Conservation (phyloP, 2,329 filamentous ascomycete species). For the Aspergillus terreus region DNA sequence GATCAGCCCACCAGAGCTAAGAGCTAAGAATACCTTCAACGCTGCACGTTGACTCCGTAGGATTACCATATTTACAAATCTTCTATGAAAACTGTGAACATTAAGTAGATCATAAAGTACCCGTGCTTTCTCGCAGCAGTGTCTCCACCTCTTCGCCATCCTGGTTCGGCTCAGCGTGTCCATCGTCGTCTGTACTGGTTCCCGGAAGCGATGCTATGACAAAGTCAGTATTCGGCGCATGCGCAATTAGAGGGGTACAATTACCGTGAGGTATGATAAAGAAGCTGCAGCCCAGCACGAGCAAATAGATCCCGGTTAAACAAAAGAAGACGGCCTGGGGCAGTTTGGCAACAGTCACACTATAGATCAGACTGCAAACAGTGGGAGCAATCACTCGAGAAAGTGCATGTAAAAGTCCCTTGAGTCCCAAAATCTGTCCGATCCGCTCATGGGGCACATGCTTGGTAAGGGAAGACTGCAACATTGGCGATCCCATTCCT, state of each 20-base stretch:
- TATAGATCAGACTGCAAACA: constrained; percentile 83
- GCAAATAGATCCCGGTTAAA: constrained; percentile 62
- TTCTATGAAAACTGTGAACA: neutral
- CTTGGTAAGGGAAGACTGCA: constrained; percentile 83
- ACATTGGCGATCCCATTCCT: constrained; percentile 78
- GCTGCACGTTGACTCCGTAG: too few species aligned
- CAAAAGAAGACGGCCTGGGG: constrained; percentile 81
- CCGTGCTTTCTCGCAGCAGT: constrained; percentile 4
- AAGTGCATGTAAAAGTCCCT: constrained; percentile 79
- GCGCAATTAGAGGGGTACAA: constrained; percentile 31
- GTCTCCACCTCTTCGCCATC: constrained; percentile 17
- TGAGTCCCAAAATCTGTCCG: constrained; percentile 83
- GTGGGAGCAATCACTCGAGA: constrained; percentile 75
- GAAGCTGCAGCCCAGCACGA: constrained; percentile 64
- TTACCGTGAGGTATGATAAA: constrained; percentile 71
- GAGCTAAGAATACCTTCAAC: too few species aligned
- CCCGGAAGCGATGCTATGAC: constrained; percentile 20
- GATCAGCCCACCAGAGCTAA: constrained; percentile 6
- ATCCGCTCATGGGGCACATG: constrained; percentile 80
- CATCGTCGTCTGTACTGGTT: constrained; percentile 3
- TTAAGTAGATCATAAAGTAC: neutral
- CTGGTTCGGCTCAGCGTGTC: constrained; percentile 18
- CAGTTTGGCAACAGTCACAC: constrained; percentile 70
- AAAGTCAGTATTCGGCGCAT: neutral
- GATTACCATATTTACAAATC: too few species aligned